Evolutionary conservation across 2,329 filamentous ascomycete species (phyloP), one percentile per base, ranked within the genome.

Genomic region (Stachybotrys elegans): DNA sequence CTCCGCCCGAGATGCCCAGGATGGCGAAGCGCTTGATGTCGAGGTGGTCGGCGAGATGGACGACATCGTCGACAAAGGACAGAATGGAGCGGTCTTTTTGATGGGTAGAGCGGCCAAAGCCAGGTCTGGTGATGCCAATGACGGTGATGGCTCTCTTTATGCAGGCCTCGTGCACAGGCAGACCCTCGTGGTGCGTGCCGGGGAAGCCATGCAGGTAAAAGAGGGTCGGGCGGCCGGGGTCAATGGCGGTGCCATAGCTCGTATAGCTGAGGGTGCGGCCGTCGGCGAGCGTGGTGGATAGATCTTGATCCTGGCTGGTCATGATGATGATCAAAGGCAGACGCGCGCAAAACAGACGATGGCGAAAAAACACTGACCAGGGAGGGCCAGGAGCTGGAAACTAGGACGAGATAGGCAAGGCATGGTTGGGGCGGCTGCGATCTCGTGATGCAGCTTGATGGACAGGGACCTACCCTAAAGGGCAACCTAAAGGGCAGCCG

Each of bases 161-260:
- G 2, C 43, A 32, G 6, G 46, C 43, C 17, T 45, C 49, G 35
- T 17, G 57, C 57, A 6, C 49, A 21, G 16, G 46, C 25, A 42
- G 43, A 7, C 49, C 61, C 45, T 67, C 65, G 14, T 64, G 48
- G 6, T 62, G 62, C 8, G 58, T 65, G 11, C 53, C 55, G 1
- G 64, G 65, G 39, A 61, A 61, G 22, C 65, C 65, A 48, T 69
- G 66, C 37, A 67, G 62, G 45, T 58, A 54, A 47, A 49, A 49
- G 14, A 43, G 22, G 25, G 44, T 11, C 21, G 29, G 25, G 4
- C 40, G 37, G 4, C 29, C 31, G 6, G 31, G 8, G 6, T 12
- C 25, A 12, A 34, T 14, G n/a, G 9, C 19, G 11, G 42, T 21
- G 22, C 57, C 58, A 36, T 55, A 60, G 39, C 47, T 48, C 29